phyloP scores from a whole-genome alignment of 2,329 filamentous ascomycete genomes.

The Purpureocillium takamizusanense region DNA sequence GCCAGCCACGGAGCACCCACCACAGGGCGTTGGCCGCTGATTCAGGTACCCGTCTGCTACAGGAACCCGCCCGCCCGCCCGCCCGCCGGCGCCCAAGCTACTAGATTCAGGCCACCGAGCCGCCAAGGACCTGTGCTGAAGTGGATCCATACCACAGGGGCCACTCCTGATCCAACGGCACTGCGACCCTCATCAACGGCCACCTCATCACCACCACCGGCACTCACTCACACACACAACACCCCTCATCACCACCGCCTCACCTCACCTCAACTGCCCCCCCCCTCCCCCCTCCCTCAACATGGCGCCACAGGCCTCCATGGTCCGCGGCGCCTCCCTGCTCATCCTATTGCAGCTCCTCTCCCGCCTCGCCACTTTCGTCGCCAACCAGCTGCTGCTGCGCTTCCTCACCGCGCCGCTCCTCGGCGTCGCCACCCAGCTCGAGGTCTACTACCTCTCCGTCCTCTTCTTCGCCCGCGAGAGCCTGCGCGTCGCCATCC shows the following conservation, averaged over 20 bases:
- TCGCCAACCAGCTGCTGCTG: slow-evolving; percentile 83
- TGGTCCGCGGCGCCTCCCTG: slow-evolving; percentile 67
- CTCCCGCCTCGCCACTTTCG: slow-evolving; percentile 83
- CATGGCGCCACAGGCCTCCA: slow-evolving; percentile 5
- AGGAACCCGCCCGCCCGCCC: too few species aligned
- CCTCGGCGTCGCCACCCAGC: slow-evolving; percentile 76
- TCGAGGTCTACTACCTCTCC: slow-evolving; percentile 87
- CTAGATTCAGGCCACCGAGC: too few species aligned
- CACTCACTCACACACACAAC: neutral
- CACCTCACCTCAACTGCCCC: neutral
- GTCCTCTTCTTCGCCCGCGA: slow-evolving; percentile 94
- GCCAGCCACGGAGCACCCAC: too few species aligned
- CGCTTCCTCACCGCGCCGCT: slow-evolving; percentile 79
- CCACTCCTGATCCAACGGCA: too few species aligned
- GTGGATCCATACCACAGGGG: too few species aligned
- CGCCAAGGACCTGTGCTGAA: too few species aligned
- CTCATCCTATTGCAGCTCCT: slow-evolving; percentile 81
- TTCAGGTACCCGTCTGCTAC: too few species aligned
- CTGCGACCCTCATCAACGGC: too few species aligned
- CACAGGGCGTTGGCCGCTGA: too few species aligned
- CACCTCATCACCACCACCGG: too few species aligned
- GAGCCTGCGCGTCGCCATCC: slow-evolving; percentile 81
- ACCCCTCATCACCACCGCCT: neutral
- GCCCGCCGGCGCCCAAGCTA: too few species aligned
- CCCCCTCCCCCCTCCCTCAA: neutral